A percentile compares a stretch with the other conserved stretches of the same genome.
These are phyloP conservation scores for Amaranthus palmeri DNA, from an alignment of 148 eudicot species.

Conservation along the genomic window DNA sequence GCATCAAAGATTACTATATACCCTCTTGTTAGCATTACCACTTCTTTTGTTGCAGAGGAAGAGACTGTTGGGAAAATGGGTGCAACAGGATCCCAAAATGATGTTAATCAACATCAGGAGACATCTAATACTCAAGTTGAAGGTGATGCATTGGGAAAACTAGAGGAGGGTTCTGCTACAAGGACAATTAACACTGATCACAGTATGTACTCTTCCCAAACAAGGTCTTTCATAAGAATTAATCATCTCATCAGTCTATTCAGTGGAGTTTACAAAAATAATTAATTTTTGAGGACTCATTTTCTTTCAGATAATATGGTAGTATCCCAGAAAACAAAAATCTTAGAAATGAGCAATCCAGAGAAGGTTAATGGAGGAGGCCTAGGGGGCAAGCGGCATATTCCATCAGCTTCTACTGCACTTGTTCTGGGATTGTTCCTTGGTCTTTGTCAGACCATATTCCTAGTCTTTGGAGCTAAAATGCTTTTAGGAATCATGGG, in stretches of 20 bases:
- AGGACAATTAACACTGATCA: not conserved
- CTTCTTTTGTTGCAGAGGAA: conserved; percentile 95
- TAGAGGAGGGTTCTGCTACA: conserved; percentile 38
- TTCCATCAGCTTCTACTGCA: conserved; percentile 95
- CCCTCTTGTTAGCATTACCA: conserved; percentile 88
- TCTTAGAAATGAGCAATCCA: not conserved
- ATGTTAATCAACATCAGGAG: not conserved
- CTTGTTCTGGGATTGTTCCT: conserved; percentile 60
- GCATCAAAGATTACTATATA: conserved; percentile 80
- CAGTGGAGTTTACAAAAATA: not conserved
- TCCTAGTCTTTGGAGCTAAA: conserved; percentile 57
- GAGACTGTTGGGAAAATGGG: conserved; percentile 37
- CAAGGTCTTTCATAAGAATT: conserved; percentile 16
- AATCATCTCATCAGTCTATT: not conserved
- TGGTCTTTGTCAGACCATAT: conserved; percentile 66
- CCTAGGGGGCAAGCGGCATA: conserved; percentile 37
- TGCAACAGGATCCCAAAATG: not conserved
- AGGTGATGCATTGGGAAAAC: conserved; percentile 27
- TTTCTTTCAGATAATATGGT: conserved; percentile 25
- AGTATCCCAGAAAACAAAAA: conserved; percentile 21
- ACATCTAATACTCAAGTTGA: not conserved
- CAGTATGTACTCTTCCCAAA: conserved; percentile 4
- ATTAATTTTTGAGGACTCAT: not conserved
- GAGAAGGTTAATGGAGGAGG: conserved; percentile 17
- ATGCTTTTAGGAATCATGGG: conserved; percentile 77